A percentile compares a stretch with the other conserved stretches of the same genome.
Conservation (phyloP, 129 eudicot genomes). For the Ambrosia artemisiifolia region DNA sequence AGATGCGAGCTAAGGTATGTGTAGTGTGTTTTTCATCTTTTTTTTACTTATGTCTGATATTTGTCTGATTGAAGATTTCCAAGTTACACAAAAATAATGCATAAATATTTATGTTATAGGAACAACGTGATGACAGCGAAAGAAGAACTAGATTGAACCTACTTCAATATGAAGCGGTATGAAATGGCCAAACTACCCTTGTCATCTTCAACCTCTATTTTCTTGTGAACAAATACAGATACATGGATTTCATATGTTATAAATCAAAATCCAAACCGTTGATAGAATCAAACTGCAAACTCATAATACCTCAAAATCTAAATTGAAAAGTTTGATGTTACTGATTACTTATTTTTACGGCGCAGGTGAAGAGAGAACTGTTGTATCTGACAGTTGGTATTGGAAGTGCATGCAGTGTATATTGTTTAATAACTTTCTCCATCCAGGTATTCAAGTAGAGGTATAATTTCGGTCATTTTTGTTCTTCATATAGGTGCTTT, state of each 20-base stretch:
- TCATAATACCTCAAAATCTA: neutral
- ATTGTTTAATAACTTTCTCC: conserved; percentile 70
- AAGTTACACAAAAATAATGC: conserved; percentile 6
- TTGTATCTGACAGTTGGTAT: conserved; percentile 67
- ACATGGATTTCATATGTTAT: neutral
- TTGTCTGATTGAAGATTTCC: neutral
- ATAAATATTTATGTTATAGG: conserved; percentile 37
- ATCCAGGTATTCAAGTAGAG: conserved; percentile 56
- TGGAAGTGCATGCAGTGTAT: conserved; percentile 87
- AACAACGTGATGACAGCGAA: conserved; percentile 59
- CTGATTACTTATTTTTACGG: conserved; percentile 14
- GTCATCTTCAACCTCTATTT: neutral
- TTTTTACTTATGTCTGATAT: neutral
- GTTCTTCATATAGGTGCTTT: neutral
- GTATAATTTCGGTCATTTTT: conserved; percentile 20
- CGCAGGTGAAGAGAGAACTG: conserved; percentile 83
- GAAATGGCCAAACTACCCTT: conserved; percentile 14
- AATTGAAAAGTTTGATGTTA: conserved; percentile 11
- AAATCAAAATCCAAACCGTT: neutral
- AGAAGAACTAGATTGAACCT: conserved; percentile 72
- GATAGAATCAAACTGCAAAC: neutral
- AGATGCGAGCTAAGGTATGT: conserved; percentile 56
- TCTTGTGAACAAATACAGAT: neutral
- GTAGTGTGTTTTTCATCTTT: neutral
- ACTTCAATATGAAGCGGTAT: conserved; percentile 91